Base-by-base conservation (phyloP, 2,329 filamentous ascomycete species). In the Basipetospora chlamydospora region DNA sequence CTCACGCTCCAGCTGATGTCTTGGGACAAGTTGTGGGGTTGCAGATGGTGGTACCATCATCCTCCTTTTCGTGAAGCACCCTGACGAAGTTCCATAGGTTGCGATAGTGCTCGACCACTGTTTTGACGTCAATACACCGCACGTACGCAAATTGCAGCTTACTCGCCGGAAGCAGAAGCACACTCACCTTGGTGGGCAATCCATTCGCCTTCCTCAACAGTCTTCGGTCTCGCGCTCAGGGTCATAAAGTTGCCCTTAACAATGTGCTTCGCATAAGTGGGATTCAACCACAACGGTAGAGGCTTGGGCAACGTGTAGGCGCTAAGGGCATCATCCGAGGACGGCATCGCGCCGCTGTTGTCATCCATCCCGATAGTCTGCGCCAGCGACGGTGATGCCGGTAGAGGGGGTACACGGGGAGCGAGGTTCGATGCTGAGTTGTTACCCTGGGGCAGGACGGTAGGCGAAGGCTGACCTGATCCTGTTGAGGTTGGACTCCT, bases 231-330 rank as follows among this genome's bases (percentile, higher is more conserved):
- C 34, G 86, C 85, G 49, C 87, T 92, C 41, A 96, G 62, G 9
- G 88, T 95, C 79, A 94, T 85, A 55, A 96, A 95, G 63, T 95
- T 96, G 41, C 88, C 88, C 64, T 88, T 93, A 51, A 95, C 87
- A 45, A 94, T 93, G 51, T 93, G 77, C 53, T 80, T 82, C 38
- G 81, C 78, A 53, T 83, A 80, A 42, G 74, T 63, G 39, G 79
- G 70, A 50, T 82, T 79, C 49, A 86, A 73, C 75, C 82, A 86
- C 42, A 83, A 61, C 12, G 82, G 82, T 41, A 76, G 63, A 22
- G 73, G 71, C 28, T 73, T 68, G 41, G 78, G 78, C 41, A 82
- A 63, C 46, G 78, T 73, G 50, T 77, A 77, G 10, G 63, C 63
- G 46, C 62, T 61, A 44, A 77, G 64, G 35, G 70, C 54, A 39